Evolutionary conservation across 208 protist species (phyloP).

Genomic region (Borovskyia barvae): DNA sequence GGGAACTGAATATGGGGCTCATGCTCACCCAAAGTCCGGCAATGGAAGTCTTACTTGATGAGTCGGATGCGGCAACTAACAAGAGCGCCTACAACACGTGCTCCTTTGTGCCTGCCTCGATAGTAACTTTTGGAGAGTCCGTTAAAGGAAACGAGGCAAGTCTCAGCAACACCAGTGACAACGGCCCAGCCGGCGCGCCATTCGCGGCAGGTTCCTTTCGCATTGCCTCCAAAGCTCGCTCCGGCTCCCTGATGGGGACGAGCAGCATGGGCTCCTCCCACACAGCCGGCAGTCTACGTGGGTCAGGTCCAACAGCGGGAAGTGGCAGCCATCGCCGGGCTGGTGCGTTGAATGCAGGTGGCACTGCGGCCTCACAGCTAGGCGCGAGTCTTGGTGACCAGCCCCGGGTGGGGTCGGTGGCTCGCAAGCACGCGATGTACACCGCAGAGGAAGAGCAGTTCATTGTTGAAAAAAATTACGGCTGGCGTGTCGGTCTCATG

Average conservation of each 20-base stretch:
- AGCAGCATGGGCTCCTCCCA: slow-evolving; percentile 21
- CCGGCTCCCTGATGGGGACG: slow-evolving; percentile 20
- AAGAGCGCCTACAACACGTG: slow-evolving; percentile 79
- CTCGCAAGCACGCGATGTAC: slow-evolving; percentile 72
- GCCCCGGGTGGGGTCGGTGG: slow-evolving; percentile 74
- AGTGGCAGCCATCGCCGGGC: slow-evolving; percentile 20
- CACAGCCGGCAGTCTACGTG: slow-evolving; percentile 20
- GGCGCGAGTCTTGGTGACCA: slow-evolving; percentile 42
- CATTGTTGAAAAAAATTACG: slow-evolving; percentile 74
- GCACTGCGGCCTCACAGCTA: slow-evolving; percentile 30
- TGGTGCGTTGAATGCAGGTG: slow-evolving; percentile 9
- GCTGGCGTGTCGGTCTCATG: slow-evolving; percentile 91
- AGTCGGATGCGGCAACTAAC: slow-evolving; percentile 63
- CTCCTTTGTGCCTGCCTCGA: slow-evolving; percentile 71
- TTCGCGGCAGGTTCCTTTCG: slow-evolving; percentile 43
- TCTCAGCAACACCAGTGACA: slow-evolving; percentile 10
- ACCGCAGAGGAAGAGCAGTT: slow-evolving; percentile 78
- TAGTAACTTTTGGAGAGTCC: slow-evolving; percentile 19
- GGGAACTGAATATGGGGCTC: slow-evolving; percentile 83
- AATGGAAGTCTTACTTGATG: slow-evolving; percentile 82
- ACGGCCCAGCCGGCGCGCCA: slow-evolving; percentile 4
- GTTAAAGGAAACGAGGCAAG: slow-evolving; percentile 20
- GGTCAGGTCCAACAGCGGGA: not conserved
- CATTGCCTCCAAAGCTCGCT: slow-evolving; percentile 27
- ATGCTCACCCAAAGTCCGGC: slow-evolving; percentile 85